A percentile compares a stretch with the other conserved stretches of the same genome.
Conservation (phyloP, 2,329 filamentous ascomycete genomes). For the Aureobasidium lini region DNA sequence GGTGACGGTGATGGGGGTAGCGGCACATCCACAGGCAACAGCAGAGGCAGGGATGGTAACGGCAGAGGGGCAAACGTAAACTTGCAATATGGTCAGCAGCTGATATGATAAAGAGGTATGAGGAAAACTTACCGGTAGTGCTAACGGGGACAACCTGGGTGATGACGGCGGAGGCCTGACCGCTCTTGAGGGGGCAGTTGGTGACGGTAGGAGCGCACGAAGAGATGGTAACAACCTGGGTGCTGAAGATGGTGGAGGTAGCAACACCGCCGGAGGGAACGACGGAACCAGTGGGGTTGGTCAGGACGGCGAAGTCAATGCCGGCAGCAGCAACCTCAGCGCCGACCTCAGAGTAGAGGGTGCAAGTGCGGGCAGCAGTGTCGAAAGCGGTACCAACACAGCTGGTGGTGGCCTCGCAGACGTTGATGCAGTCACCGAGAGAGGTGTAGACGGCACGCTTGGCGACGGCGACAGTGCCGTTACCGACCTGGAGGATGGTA, state of each 20-base stretch:
- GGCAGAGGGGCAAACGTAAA: neutral
- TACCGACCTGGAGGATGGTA: neutral
- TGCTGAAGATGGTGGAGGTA: constrained; percentile 10
- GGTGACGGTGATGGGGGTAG: neutral
- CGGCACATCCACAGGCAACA: constrained; percentile 21
- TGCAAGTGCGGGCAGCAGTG: constrained; percentile 2
- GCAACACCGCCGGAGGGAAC: neutral
- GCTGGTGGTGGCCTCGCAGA: neutral
- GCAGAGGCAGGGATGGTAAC: constrained; percentile 15
- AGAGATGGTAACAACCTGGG: constrained; percentile 9
- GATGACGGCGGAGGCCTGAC: neutral
- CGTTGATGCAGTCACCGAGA: constrained; percentile 12
- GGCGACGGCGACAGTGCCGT: constrained; percentile 3
- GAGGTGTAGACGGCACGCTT: constrained; percentile 9
- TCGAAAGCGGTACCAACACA: constrained; percentile 13
- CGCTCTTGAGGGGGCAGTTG: constrained; percentile 10
- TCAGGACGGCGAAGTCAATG: constrained; percentile 9
- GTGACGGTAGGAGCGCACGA: constrained; percentile 13
- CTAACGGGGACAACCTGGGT: neutral
- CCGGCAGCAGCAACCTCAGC: neutral
- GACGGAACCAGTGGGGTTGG: neutral
- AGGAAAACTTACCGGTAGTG: neutral
- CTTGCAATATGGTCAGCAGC: too few relatives aligned
- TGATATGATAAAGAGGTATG: too few relatives aligned
- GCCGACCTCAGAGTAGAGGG: constrained; percentile 13